Conservation (phyloP, 768 basidiomycete genomes). For the Udeniomyces megalosporus region DNA sequence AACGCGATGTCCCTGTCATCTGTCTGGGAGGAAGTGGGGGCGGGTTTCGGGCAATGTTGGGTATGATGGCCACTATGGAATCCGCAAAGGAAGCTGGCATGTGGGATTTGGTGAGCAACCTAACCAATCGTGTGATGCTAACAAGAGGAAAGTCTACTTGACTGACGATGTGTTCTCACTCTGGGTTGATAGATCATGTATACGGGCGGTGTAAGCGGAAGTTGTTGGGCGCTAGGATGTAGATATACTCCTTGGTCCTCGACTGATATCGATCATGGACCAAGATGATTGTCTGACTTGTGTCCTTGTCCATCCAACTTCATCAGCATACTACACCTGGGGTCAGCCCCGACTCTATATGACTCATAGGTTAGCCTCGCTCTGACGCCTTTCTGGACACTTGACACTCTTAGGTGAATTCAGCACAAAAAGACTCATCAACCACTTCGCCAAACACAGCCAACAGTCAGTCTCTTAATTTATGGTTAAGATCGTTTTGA, state of each 20-base stretch:
- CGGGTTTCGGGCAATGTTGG: constrained; percentile 15
- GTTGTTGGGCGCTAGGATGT: constrained; percentile 17
- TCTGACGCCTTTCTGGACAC: no score
- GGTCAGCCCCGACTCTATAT: no score
- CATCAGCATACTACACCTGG: constrained; percentile 16
- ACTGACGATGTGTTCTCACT: not conserved
- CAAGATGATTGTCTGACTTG: not conserved
- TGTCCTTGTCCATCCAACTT: no score
- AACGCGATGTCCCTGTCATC: constrained; percentile 15
- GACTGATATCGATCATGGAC: not conserved
- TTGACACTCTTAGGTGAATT: no score
- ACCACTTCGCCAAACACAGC: constrained; percentile 14
- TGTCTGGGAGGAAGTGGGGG: constrained; percentile 16
- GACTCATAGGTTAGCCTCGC: no score
- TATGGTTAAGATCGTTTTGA: no score
- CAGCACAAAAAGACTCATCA: constrained; percentile 10
- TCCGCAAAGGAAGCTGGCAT: constrained; percentile 16
- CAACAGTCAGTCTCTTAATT: not conserved
- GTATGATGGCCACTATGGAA: constrained; percentile 10
- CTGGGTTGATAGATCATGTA: constrained; percentile 15
- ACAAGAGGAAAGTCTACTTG: not conserved
- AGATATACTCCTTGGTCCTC: not conserved
- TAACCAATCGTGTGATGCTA: not conserved
- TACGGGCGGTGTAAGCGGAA: constrained; percentile 13
- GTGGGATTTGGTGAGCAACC: constrained; percentile 14